phyloP scores from a whole-genome alignment of 768 basidiomycete genomes.

The Boletellus ananas region DNA sequence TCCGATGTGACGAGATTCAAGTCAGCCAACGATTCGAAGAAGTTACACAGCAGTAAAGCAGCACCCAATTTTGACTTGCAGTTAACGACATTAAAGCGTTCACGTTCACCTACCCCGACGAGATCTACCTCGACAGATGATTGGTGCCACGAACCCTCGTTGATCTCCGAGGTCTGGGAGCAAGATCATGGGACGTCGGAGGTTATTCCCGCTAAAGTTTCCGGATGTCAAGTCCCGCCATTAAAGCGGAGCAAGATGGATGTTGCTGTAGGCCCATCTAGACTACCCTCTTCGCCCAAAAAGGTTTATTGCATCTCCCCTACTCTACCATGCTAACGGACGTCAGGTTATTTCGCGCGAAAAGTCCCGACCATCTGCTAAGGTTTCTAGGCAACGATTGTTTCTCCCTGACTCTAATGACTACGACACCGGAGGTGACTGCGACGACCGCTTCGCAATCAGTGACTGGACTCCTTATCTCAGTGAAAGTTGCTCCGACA shows the following conservation, averaged over 20 bases:
- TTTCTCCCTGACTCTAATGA: slow-evolving; percentile 18
- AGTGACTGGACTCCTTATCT: slow-evolving; percentile 10
- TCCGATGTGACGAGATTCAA: slow-evolving; percentile 43
- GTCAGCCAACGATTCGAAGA: slow-evolving; percentile 25
- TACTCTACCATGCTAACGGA: slow-evolving; percentile 9
- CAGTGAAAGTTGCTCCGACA: slow-evolving; percentile 31
- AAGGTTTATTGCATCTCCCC: slow-evolving; percentile 14
- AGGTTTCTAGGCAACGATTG: slow-evolving; percentile 6
- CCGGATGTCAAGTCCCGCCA: slow-evolving; percentile 16
- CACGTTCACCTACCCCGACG: slow-evolving; percentile 14
- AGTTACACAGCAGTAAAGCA: slow-evolving; percentile 14
- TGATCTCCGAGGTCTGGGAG: slow-evolving; percentile 30
- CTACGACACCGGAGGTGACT: slow-evolving; percentile 7
- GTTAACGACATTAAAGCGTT: slow-evolving; percentile 34
- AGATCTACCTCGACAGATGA: slow-evolving; percentile 20
- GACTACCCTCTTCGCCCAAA: not conserved
- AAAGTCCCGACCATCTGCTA: not conserved
- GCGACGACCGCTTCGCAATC: not conserved
- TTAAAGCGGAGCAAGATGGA: slow-evolving; percentile 19
- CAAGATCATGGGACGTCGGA: slow-evolving; percentile 32
- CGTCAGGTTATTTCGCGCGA: slow-evolving; percentile 1
- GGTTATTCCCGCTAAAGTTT: slow-evolving; percentile 35
- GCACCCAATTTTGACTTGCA: slow-evolving; percentile 48
- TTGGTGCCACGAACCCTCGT: slow-evolving; percentile 36
- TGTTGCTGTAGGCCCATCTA: not conserved